These are phyloP conservation scores for Clathrus columnatus DNA, from an alignment of 768 basidiomycete species.

Conservation along the genomic window DNA sequence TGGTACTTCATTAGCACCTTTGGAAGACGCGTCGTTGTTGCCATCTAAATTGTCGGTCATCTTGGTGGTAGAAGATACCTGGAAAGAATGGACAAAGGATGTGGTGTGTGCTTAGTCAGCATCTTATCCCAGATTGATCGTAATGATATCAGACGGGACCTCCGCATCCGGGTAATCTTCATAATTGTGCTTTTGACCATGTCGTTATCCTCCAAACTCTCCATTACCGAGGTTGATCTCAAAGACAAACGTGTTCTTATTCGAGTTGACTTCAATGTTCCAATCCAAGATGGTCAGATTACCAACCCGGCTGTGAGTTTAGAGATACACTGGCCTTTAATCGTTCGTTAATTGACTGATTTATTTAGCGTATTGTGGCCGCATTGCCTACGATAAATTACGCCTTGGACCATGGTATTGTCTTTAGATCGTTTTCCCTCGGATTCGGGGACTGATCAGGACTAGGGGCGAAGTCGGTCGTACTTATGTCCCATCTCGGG, in stretches of 20 bases:
- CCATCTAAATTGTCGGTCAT: not conserved
- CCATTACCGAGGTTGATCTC: slow-evolving; percentile 86
- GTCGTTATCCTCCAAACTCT: slow-evolving; percentile 93
- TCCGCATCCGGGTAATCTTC: not conserved
- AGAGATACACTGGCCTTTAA: slow-evolving; percentile 6
- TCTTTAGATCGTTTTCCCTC: not conserved
- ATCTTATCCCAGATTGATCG: not conserved
- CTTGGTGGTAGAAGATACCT: not conserved
- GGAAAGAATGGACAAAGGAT: too few relatives aligned
- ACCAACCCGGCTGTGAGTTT: slow-evolving; percentile 88
- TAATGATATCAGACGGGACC: not conserved
- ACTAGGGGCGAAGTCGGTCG: slow-evolving; percentile 69
- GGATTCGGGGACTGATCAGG: slow-evolving; percentile 10
- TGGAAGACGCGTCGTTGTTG: not conserved
- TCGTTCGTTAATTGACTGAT: slow-evolving; percentile 9
- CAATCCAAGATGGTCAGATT: slow-evolving; percentile 83
- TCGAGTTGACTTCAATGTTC: slow-evolving; percentile 95
- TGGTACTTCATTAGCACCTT: not conserved
- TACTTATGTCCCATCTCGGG: slow-evolving; percentile 97
- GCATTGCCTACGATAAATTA: slow-evolving; percentile 93
- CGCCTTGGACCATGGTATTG: slow-evolving; percentile 73
- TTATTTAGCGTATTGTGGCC: slow-evolving; percentile 82
- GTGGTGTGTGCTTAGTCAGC: not conserved
- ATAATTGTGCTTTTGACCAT: slow-evolving; percentile 32
- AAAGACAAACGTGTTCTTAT: slow-evolving; percentile 84